Percentiles rank a stretch among this genome's conserved stretches.
Conservation (phyloP, 805 yeast genomes). For the Candida ficus region DNA sequence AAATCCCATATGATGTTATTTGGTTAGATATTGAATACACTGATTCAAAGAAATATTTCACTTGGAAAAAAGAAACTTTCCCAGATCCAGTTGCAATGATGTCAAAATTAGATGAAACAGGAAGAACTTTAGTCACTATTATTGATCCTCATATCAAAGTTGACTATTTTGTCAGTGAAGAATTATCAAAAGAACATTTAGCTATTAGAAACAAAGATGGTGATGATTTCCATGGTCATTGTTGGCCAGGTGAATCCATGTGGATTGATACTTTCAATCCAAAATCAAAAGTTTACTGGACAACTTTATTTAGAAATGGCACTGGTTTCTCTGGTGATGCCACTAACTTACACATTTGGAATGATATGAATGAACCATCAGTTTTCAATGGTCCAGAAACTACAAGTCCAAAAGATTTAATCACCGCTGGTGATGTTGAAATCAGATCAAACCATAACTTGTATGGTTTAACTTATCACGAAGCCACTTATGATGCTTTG, state of each 20-base stretch:
- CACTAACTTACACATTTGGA: slow-evolving; percentile 82
- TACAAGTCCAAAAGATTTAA: slow-evolving; percentile 71
- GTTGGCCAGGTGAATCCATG: slow-evolving; percentile 96
- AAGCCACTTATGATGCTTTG: slow-evolving; percentile 71
- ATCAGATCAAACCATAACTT: slow-evolving; percentile 89
- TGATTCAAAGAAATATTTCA: slow-evolving; percentile 79
- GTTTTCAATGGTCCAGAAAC: slow-evolving; percentile 95
- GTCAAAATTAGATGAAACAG: slow-evolving; percentile 56
- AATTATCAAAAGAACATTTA: slow-evolving; percentile 35
- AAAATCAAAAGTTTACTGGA: slow-evolving; percentile 56
- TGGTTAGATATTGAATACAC: slow-evolving; percentile 97
- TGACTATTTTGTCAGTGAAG: slow-evolving; percentile 60
- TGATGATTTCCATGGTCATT: slow-evolving; percentile 68
- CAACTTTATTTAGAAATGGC: slow-evolving; percentile 42
- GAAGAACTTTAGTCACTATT: slow-evolving; percentile 76
- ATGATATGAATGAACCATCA: slow-evolving; percentile 98
- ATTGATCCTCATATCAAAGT: slow-evolving; percentile 89
- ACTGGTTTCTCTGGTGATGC: slow-evolving; percentile 42
- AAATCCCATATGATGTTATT: slow-evolving; percentile 82
- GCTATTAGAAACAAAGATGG: slow-evolving; percentile 45
- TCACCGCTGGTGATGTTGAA: slow-evolving; percentile 80
- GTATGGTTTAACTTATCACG: slow-evolving; percentile 75
- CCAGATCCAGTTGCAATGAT: slow-evolving; percentile 73
- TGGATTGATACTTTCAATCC: slow-evolving; percentile 90
- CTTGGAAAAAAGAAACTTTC: slow-evolving; percentile 76